Percentiles rank a stretch among this genome's conserved stretches.
These are phyloP conservation scores for Ascochyta clinopodiicola DNA, from an alignment of 2,329 filamentous ascomycete genomes.

Conservation along the genomic window DNA sequence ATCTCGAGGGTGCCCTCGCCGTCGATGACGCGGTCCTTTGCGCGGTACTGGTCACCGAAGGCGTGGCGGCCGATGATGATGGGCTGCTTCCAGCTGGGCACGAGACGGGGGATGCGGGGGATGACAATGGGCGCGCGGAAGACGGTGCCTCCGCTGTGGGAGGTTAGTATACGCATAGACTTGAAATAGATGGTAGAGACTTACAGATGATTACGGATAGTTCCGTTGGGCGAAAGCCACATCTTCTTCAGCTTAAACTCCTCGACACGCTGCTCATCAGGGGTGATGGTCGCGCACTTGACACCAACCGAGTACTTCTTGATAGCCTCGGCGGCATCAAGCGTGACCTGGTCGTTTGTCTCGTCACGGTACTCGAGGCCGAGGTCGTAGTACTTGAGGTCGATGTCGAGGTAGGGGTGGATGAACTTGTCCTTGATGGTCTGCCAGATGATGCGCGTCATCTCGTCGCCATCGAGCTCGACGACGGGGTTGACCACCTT, in stretches of 20 bases:
- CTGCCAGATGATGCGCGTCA: conserved; percentile 99
- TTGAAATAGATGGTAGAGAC: conserved; percentile 21
- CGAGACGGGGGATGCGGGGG: conserved; percentile 86
- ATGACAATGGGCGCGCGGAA: conserved; percentile 99
- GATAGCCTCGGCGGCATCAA: conserved; percentile 95
- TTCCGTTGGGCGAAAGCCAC: conserved; percentile 99
- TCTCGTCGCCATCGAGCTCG: conserved; percentile 92
- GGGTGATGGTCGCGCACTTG: conserved; percentile 99
- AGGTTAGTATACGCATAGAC: conserved; percentile 20
- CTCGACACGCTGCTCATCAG: conserved; percentile 93
- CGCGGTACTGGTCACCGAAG: conserved; percentile 98
- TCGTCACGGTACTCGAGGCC: conserved; percentile 93
- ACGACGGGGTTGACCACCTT: conserved; percentile 99
- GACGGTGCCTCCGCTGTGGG: conserved; percentile 79
- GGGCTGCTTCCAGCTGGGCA: conserved; percentile 97
- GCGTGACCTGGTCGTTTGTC: conserved; percentile 94
- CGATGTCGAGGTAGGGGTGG: conserved; percentile 92
- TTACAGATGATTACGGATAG: conserved; percentile 69
- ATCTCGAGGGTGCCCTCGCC: conserved; percentile 89
- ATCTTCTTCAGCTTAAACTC: conserved; percentile 99
- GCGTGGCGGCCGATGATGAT: conserved; percentile 99
- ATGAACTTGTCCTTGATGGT: conserved; percentile 99
- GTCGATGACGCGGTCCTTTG: conserved; percentile 85
- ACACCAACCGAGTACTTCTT: conserved; percentile 99
- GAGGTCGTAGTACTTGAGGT: conserved; percentile 97